These are phyloP conservation scores for Syzygium aqueum DNA, from an alignment of 345 rosid species.

Conservation along the genomic window DNA sequence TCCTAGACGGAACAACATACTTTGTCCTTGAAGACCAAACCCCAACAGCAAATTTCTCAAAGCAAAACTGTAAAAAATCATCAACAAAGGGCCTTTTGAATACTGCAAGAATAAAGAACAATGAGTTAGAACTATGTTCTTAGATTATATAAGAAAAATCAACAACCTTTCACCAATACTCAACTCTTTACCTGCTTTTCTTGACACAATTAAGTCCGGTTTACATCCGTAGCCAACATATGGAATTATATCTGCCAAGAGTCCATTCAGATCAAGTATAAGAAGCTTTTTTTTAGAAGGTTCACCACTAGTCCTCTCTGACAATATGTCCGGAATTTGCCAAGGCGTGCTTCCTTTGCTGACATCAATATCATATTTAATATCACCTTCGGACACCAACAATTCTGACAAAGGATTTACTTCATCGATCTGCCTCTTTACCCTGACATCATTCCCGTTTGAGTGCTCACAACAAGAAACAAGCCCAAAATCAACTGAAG, in stretches of 20 bases:
- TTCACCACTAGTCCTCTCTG: slow-evolving; percentile 11
- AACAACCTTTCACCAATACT: not conserved
- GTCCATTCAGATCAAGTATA: slow-evolving; percentile 78
- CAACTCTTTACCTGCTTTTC: slow-evolving; percentile 46
- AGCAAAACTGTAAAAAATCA: slow-evolving; percentile 68
- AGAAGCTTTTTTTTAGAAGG: slow-evolving; percentile 51
- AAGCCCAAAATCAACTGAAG: not conserved
- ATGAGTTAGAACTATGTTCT: not conserved
- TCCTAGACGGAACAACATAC: slow-evolving; percentile 23
- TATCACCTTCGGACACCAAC: not conserved
- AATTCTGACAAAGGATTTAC: not conserved
- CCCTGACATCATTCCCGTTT: slow-evolving; percentile 1
- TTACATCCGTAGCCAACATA: not conserved
- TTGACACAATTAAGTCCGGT: slow-evolving; percentile 35
- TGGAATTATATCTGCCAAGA: slow-evolving; percentile 55
- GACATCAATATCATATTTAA: not conserved
- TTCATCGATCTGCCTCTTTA: not conserved
- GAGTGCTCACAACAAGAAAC: not conserved
- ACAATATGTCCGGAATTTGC: slow-evolving; percentile 2
- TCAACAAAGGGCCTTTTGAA: slow-evolving; percentile 64
- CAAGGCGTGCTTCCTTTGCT: slow-evolving; percentile 6
- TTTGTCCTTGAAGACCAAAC: slow-evolving; percentile 78
- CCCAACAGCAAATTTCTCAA: slow-evolving; percentile 69
- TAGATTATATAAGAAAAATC: not conserved
- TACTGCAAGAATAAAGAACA: slow-evolving; percentile 27